Percentiles rank a stretch among this genome's conserved stretches.
phyloP scores from a whole-genome alignment of 2,329 filamentous ascomycete genomes.

The Diaporthe citrichinensis region DNA sequence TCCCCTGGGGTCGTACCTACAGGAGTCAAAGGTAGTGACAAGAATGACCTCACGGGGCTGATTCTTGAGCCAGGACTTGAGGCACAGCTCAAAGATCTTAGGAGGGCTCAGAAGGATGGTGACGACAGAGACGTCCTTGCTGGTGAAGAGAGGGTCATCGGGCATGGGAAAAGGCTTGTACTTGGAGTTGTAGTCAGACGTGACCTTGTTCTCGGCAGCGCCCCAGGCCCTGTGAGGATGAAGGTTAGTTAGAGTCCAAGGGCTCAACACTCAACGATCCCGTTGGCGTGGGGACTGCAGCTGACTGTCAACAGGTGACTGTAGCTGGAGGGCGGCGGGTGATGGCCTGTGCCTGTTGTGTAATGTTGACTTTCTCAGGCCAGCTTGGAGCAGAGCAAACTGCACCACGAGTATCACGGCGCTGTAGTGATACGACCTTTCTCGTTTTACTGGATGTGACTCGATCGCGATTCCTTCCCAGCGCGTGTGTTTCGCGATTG shows the following conservation, averaged over 20 bases:
- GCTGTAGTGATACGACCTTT: background rate
- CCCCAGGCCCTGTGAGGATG: background rate
- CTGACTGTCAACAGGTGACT: background rate
- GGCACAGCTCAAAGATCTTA: slow-evolving; percentile 11
- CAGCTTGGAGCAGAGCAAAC: no score
- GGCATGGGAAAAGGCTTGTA: slow-evolving; percentile 12
- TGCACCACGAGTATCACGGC: background rate
- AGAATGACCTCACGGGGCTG: slow-evolving; percentile 17
- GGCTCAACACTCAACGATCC: background rate
- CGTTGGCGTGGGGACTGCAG: background rate
- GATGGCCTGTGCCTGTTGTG: background rate
- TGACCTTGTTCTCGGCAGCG: slow-evolving; percentile 1
- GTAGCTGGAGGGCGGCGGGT: background rate
- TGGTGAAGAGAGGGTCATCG: slow-evolving; percentile 14
- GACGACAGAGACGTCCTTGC: slow-evolving; percentile 26
- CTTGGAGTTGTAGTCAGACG: background rate
- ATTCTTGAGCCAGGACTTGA: slow-evolving; percentile 28
- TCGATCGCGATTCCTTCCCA: background rate
- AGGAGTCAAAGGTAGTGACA: slow-evolving; percentile 8
- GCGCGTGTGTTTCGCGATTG: background rate
- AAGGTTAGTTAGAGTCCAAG: background rate
- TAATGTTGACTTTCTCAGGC: background rate
- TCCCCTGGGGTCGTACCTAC: background rate
- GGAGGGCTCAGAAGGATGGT: slow-evolving; percentile 16
- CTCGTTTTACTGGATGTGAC: fast-evolving